These are phyloP conservation scores for Lithospermum erythrorhizon DNA, from an alignment of 257 asterid species.

Conservation along the genomic window DNA sequence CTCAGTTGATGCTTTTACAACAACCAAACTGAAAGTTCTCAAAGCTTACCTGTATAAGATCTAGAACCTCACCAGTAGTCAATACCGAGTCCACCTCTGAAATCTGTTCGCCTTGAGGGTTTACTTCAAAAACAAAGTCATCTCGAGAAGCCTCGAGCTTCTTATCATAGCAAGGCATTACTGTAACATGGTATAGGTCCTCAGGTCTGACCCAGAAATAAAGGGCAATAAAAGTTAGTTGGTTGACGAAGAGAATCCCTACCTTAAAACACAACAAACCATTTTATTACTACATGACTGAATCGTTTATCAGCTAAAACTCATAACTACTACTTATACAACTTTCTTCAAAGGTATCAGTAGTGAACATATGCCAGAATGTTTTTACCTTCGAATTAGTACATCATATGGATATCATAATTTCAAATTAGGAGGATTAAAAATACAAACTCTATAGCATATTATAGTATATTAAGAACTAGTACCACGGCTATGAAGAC, in stretches of 20 bases:
- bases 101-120: conserved; percentile 42
- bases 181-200: conserved; percentile 88
- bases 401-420: neutral
- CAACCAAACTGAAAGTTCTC: neutral
- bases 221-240: conserved; percentile 13
- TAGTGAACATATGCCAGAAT: neutral
- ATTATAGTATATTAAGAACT: neutral
- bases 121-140: conserved; percentile 66
- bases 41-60: conserved; percentile 62
- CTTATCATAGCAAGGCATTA: conserved; percentile 99
- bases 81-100: conserved; percentile 90
- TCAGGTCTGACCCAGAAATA: conserved; percentile 47
- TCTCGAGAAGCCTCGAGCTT: conserved; percentile 96
- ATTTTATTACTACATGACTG: neutral
- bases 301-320: neutral
- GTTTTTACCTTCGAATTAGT: neutral
- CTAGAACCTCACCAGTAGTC: conserved; percentile 93
- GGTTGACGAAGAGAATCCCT: neutral
- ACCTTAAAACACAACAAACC: neutral
- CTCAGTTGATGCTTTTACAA: neutral
- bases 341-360: neutral
- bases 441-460: no score
- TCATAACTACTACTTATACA: no score
- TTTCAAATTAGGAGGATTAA: neutral
- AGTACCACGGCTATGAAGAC: neutral